Base-by-base conservation (phyloP, 331 rosid species). In the Acacia concinna region DNA sequence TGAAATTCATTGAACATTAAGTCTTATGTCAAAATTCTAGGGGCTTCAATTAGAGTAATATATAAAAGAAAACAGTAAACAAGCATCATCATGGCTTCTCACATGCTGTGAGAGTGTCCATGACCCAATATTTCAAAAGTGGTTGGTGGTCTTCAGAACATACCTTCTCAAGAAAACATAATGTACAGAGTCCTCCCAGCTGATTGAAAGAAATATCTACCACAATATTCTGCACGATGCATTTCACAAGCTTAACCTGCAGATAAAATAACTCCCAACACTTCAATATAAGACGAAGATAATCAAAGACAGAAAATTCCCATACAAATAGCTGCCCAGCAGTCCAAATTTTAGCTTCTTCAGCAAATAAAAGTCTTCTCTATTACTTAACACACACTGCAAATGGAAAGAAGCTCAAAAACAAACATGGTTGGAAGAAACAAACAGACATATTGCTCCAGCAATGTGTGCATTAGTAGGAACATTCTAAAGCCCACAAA, bases 171-270 rank as follows among this genome's bases (percentile, higher is more conserved):
- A 94, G 97, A 87, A 94, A 94, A 83, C 97, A 92, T 69, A 94
- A 74, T 3, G 98, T 92, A 86, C 92, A 91, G 74, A 94, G 97
- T 83, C 98, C 98, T 85, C 97, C 97, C 81, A 94, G 82, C 87
- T 94, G 98, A 85, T 90, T 92, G 94, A 92, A 94, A 65, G 98
- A 94, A 52, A 94, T 92, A 85, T 94, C 98, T 69, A 94, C 97
- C 71, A 92, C 95, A 71, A 94, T 91, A 85, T 92, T 87, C 84
- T 91, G 97, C 69, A 94, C 92, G 47, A 92, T 78, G 88, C 98
- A 94, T 81, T 94, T 94, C 56, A 94, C 94, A 85, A 94, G 97
- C 93, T 94, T 94, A 82, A 94, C 97, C 97, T 94, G 95, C 89
- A 79, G 69, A 78, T 32, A 38, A 59, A 71, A 82, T 71, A 81